phyloP scores from a whole-genome alignment of 1,139 yeast species.

The Arxiozyma telluris region DNA sequence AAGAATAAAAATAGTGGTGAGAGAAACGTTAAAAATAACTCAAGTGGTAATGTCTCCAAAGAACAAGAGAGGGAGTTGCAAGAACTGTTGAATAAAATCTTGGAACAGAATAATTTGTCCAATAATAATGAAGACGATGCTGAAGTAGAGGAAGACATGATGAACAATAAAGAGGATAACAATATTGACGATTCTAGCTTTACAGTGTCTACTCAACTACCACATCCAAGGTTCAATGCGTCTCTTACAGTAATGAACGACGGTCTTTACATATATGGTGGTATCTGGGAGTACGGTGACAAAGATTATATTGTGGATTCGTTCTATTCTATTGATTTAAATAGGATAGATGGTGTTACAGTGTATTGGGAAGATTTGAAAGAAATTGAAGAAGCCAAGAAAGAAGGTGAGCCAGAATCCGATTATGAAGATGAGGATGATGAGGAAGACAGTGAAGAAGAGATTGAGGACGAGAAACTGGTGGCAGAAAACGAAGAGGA shows the following conservation, averaged over 20 bases:
- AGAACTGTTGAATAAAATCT: constrained; percentile 63
- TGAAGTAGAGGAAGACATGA: constrained; percentile 36
- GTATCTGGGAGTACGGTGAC: constrained; percentile 83
- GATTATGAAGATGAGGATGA: constrained; percentile 60
- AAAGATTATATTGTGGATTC: constrained; percentile 78
- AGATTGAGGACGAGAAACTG: constrained; percentile 40
- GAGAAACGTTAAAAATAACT: constrained; percentile 25
- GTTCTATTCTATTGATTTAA: constrained; percentile 76
- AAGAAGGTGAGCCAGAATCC: constrained; percentile 47
- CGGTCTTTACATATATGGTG: constrained; percentile 78
- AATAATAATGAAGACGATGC: constrained; percentile 49
- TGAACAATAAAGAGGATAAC: constrained; percentile 27
- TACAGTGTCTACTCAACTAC: constrained; percentile 52
- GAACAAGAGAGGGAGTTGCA: constrained; percentile 76
- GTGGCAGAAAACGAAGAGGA: constrained; percentile 46
- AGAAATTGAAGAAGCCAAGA: constrained; percentile 50
- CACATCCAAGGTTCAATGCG: constrained; percentile 87
- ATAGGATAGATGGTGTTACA: constrained; percentile 78
- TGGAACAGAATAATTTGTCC: constrained; percentile 60
- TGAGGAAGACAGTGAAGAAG: constrained; percentile 45
- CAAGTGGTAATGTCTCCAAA: constrained; percentile 16
- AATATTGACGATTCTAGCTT: constrained; percentile 33
- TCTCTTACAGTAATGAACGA: constrained; percentile 82
- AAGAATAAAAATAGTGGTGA: constrained; percentile 35
- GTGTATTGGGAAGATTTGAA: constrained; percentile 82